Conservation (phyloP, 2,329 filamentous ascomycete genomes). For the Ophiostoma sp. region DNA sequence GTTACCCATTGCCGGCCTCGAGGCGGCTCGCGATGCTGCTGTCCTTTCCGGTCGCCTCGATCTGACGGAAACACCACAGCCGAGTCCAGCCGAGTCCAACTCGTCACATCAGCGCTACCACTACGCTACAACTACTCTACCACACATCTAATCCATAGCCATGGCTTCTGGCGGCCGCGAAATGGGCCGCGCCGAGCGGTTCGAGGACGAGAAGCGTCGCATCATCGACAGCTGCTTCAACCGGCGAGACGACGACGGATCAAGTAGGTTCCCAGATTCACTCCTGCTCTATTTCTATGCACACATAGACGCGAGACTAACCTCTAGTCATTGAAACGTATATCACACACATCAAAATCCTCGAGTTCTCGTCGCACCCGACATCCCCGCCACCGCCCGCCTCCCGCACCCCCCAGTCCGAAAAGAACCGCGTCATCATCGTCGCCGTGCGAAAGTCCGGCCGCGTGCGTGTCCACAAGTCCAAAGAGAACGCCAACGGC, state of each 20-base stretch:
- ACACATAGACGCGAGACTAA: background rate
- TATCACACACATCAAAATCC: slow-evolving; percentile 92
- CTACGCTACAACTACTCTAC: background rate
- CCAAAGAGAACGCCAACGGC: slow-evolving; percentile 88
- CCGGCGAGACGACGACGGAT: slow-evolving; percentile 82
- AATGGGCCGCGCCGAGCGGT: slow-evolving; percentile 64
- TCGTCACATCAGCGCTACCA: background rate
- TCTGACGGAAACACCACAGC: slow-evolving; percentile 4
- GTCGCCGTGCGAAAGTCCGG: slow-evolving; percentile 90
- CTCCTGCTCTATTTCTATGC: slow-evolving; percentile 6
- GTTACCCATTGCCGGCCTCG: background rate
- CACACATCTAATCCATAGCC: slow-evolving; percentile 4
- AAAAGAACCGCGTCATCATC: slow-evolving; percentile 88
- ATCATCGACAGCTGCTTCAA: slow-evolving; percentile 93
- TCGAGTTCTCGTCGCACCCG: slow-evolving; percentile 78
- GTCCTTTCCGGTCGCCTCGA: slow-evolving; percentile 10
- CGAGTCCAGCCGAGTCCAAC: background rate
- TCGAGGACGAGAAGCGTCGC: slow-evolving; percentile 93
- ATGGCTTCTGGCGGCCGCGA: slow-evolving; percentile 37
- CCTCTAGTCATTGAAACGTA: slow-evolving; percentile 76
- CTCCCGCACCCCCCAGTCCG: slow-evolving; percentile 61
- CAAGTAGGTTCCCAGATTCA: slow-evolving; percentile 46
- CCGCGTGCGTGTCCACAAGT: slow-evolving; percentile 91
- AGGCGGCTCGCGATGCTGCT: slow-evolving; percentile 12
- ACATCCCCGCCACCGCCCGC: slow-evolving; percentile 79